Conservation (phyloP, 2,329 filamentous ascomycete genomes). For the Colletotrichum sp. region DNA sequence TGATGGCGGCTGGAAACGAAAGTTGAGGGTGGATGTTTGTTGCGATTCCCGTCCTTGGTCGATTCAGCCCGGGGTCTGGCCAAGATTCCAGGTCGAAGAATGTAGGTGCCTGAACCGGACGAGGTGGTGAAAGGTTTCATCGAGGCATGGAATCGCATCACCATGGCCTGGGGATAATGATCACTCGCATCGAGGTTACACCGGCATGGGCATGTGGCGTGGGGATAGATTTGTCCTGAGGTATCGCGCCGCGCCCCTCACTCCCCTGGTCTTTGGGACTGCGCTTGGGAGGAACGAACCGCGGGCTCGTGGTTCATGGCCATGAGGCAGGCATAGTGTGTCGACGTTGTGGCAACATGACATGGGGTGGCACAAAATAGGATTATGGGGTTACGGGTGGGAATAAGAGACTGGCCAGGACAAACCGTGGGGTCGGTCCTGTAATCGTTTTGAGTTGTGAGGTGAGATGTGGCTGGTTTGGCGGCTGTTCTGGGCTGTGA, state of each 20-base stretch:
- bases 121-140: not conserved
- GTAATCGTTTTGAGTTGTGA: not conserved
- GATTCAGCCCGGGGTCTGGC: not conserved
- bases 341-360: not conserved
- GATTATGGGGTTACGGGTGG: not conserved
- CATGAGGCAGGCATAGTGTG: not conserved
- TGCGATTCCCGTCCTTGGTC: not conserved
- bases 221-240: not conserved
- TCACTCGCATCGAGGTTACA: not conserved
- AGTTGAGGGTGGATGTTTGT: not conserved
- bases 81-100: not conserved
- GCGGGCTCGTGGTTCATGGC: not conserved
- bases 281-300: not conserved
- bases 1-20: not conserved
- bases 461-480: slow-evolving; percentile 14
- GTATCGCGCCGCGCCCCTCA: not conserved
- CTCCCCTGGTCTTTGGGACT: not conserved
- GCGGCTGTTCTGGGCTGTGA: not conserved
- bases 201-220: not conserved
- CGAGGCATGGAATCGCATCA: not conserved
- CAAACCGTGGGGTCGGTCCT: not conserved
- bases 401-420: not conserved
- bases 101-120: not conserved
- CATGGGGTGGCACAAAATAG: not conserved
- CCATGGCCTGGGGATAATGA: not conserved